phyloP scores from a whole-genome alignment of 108 stramenopile genomes.

The Cylindrotheca closterium region DNA sequence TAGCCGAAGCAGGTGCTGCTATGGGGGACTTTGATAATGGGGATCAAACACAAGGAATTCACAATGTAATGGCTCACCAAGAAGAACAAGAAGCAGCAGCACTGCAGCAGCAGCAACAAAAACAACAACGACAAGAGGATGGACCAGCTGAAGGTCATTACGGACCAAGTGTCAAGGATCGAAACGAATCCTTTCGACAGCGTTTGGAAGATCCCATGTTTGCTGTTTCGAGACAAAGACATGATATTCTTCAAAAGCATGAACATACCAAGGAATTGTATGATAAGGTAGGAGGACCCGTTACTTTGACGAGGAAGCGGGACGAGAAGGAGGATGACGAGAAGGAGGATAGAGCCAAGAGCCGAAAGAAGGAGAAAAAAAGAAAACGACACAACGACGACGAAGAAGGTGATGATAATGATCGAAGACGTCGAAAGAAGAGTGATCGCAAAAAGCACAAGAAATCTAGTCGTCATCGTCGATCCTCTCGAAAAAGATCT shows the following conservation, averaged over 20 bases:
- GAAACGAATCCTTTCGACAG: slow-evolving; percentile 75
- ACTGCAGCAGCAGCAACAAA: slow-evolving; percentile 7
- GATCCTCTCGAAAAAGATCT: slow-evolving; percentile 3
- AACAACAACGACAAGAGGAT: neutral
- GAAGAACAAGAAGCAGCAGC: slow-evolving; percentile 23
- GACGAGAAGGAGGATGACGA: slow-evolving; percentile 5
- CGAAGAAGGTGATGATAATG: slow-evolving; percentile 6
- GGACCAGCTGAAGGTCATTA: neutral
- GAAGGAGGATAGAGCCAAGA: neutral
- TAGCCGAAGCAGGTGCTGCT: slow-evolving; percentile 34
- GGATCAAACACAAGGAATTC: slow-evolving; percentile 54
- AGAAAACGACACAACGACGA: slow-evolving; percentile 10
- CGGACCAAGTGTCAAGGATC: slow-evolving; percentile 41
- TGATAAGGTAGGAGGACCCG: slow-evolving; percentile 49
- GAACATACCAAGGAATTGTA: slow-evolving; percentile 65
- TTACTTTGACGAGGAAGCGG: neutral
- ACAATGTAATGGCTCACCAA: slow-evolving; percentile 36
- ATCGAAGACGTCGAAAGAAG: slow-evolving; percentile 4
- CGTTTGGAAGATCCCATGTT: slow-evolving; percentile 89
- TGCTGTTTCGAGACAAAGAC: slow-evolving; percentile 50
- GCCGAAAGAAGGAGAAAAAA: neutral
- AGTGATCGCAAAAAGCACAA: neutral
- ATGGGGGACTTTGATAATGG: slow-evolving; percentile 67
- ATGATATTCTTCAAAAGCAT: slow-evolving; percentile 40
- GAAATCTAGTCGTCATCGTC: neutral